These are phyloP conservation scores for Macrophomina tecta DNA, from an alignment of 2,329 filamentous ascomycete genomes.

Conservation along the genomic window DNA sequence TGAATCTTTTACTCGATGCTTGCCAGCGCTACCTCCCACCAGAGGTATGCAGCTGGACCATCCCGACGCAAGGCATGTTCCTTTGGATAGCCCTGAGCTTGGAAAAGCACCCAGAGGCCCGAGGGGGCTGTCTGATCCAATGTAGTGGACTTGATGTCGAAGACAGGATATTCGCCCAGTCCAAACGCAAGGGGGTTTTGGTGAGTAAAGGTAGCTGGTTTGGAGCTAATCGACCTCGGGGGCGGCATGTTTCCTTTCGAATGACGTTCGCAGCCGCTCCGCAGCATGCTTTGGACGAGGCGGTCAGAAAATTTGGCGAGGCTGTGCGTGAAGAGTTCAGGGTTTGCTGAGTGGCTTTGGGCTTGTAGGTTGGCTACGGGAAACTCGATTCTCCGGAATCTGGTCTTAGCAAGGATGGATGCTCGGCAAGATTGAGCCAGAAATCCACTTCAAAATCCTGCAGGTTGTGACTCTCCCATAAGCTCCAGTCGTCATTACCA, in stretches of 20 bases:
- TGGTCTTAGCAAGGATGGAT: not conserved
- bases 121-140: not conserved
- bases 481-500: not conserved
- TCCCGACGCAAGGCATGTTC: constrained; percentile 37
- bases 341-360: too few relatives aligned
- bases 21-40: constrained; percentile 34
- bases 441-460: constrained; percentile 5
- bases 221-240: constrained; percentile 2
- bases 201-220: constrained; percentile 36
- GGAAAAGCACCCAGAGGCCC: not conserved
- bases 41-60: constrained; percentile 33
- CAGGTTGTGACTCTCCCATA: not conserved
- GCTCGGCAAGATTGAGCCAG: constrained; percentile 18
- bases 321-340: not conserved
- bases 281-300: not conserved
- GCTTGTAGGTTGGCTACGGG: too few relatives aligned
- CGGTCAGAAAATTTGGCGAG: constrained; percentile 9
- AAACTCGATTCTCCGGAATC: too few relatives aligned
- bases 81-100: constrained; percentile 32
- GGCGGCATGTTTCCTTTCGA: not conserved
- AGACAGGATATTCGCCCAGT: constrained; percentile 31
- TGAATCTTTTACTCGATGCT: constrained; percentile 36
- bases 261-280: constrained; percentile 27
- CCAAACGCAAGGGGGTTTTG: constrained; percentile 31
- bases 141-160: constrained; percentile 29